Percentiles rank a stretch among this genome's conserved stretches.
These are phyloP conservation scores for Diplodia mutila DNA, from an alignment of 2,329 filamentous ascomycete genomes.

Conservation along the genomic window DNA sequence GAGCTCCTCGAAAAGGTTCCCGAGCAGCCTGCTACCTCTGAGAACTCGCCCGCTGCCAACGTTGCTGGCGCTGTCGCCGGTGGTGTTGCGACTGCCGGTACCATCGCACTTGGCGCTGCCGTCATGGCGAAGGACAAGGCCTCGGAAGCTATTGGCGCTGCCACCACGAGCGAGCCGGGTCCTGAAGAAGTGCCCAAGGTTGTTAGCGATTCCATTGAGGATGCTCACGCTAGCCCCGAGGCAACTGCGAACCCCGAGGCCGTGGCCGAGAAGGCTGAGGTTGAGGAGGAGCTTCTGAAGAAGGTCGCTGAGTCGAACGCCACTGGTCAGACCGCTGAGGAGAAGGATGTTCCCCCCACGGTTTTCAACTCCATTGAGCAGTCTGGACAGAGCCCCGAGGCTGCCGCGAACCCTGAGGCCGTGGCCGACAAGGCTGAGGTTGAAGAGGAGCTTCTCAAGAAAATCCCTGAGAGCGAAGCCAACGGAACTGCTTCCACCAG, in stretches of 20 bases:
- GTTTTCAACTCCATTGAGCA: conserved; percentile 63
- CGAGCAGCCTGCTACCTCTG: conserved; percentile 58
- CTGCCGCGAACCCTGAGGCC: conserved; percentile 30
- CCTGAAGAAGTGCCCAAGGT: conserved; percentile 20
- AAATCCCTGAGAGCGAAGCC: conserved; percentile 25
- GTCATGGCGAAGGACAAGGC: conserved; percentile 43
- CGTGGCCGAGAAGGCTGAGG: conserved; percentile 73
- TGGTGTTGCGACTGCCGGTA: conserved; percentile 44
- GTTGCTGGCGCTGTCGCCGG: conserved; percentile 52
- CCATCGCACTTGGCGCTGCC: conserved; percentile 46
- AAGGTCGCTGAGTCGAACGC: conserved; percentile 55
- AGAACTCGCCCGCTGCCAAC: conserved; percentile 49
- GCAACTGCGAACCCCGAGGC: conserved; percentile 70
- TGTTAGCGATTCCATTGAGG: conserved; percentile 46
- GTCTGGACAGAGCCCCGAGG: conserved; percentile 28
- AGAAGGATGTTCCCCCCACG: conserved; percentile 55
- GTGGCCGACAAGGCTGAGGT: conserved; percentile 27
- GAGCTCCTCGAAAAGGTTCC: conserved; percentile 71
- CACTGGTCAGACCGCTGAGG: conserved; percentile 42
- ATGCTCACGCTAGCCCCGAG: conserved; percentile 67
- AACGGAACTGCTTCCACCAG: conserved; percentile 31
- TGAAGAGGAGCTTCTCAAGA: conserved; percentile 29
- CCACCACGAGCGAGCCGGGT: conserved; percentile 31
- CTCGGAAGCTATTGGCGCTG: conserved; percentile 32
- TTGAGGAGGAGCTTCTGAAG: conserved; percentile 74